phyloP scores from a whole-genome alignment of 2,329 filamentous ascomycete species.

The Paraconiothyrium sp. region DNA sequence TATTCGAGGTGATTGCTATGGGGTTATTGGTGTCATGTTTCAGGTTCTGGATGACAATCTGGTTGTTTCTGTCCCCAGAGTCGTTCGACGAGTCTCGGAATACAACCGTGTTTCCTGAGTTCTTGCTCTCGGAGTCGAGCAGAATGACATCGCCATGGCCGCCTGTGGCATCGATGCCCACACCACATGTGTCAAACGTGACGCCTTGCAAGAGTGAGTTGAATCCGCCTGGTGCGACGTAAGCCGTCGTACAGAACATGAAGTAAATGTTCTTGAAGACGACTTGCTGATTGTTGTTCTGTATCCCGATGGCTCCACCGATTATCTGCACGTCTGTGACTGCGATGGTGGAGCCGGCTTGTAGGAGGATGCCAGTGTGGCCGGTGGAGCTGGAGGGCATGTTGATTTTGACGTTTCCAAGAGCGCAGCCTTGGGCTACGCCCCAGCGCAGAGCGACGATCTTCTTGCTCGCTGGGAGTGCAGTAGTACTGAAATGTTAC shows the following conservation, averaged over 20 bases:
- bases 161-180: conserved; percentile 5
- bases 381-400: conserved; percentile 14
- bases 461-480: background rate
- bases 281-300: conserved; percentile 12
- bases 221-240: conserved; percentile 10
- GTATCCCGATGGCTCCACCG: conserved; percentile 11
- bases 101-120: conserved; percentile 11
- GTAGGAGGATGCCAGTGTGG: conserved; percentile 7
- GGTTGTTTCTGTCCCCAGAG: conserved; percentile 6
- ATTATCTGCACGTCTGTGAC: conserved; percentile 12
- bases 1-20: conserved; percentile 4
- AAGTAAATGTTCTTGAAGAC: conserved; percentile 16
- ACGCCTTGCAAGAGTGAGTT: conserved; percentile 12
- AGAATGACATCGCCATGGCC: conserved; percentile 12
- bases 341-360: conserved; percentile 9
- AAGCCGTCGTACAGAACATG: conserved; percentile 12
- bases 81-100: conserved; percentile 14
- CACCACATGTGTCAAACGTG: conserved; percentile 10
- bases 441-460: conserved; percentile 5
- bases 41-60: conserved; percentile 12
- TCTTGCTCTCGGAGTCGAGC: conserved; percentile 8
- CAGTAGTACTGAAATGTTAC: background rate
- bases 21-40: conserved; percentile 8
- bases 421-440: conserved; percentile 8
- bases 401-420: conserved; percentile 12